These are phyloP conservation scores for Phytomonas sp. DNA, from an alignment of 208 protist genomes.

Conservation along the genomic window DNA sequence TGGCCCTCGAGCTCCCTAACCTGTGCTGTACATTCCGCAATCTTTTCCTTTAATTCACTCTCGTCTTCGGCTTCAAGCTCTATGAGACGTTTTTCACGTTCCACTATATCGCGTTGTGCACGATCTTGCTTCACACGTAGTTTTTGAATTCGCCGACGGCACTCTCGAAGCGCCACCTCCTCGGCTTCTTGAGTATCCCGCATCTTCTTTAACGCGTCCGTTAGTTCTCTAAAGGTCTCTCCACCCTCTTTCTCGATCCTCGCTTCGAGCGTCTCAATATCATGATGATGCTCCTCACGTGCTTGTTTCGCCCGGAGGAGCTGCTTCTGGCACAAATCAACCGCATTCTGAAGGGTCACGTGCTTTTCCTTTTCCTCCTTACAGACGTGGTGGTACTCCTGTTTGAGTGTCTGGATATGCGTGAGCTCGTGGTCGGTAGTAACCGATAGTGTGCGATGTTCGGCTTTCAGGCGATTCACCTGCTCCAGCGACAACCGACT, in stretches of 20 bases:
- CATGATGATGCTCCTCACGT: constrained; percentile 22
- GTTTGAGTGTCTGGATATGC: constrained; percentile 22
- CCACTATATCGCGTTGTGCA: constrained; percentile 38
- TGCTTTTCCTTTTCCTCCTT: constrained; percentile 15
- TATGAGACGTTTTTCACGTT: constrained; percentile 51
- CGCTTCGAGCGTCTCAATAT: constrained; percentile 55
- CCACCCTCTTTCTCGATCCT: constrained; percentile 74
- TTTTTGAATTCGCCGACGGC: constrained; percentile 55
- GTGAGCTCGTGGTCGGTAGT: constrained; percentile 35
- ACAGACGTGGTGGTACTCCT: constrained; percentile 16
- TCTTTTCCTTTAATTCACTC: constrained; percentile 41
- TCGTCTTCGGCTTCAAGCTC: constrained; percentile 54
- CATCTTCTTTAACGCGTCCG: constrained; percentile 33
- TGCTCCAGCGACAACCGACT: constrained; percentile 41
- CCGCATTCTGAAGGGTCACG: constrained; percentile 16
- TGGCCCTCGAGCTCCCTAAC: constrained; percentile 41
- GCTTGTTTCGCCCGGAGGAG: not conserved
- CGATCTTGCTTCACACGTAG: constrained; percentile 66
- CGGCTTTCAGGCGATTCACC: constrained; percentile 32
- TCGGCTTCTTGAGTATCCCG: constrained; percentile 67
- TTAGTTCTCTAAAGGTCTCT: constrained; percentile 54
- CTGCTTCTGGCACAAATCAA: constrained; percentile 12
- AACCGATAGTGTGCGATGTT: constrained; percentile 36
- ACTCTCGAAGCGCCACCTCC: constrained; percentile 57
- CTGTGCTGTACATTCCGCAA: constrained; percentile 31